Base-by-base conservation (phyloP, 2,329 filamentous ascomycete genomes). In the Fusarium cyanostomum region DNA sequence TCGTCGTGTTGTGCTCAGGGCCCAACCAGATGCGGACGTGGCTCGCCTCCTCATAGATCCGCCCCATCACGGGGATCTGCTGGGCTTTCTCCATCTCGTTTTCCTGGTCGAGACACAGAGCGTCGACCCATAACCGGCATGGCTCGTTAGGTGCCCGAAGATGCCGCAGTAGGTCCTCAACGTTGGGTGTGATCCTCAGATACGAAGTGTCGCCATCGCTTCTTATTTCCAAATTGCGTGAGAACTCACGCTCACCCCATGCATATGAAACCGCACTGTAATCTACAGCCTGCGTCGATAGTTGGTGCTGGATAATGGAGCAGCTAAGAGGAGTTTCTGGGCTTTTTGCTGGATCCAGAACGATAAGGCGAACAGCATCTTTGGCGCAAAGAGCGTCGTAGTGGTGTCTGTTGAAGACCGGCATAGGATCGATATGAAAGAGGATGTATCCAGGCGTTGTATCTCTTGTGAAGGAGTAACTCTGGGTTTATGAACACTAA, bases 11-110 rank as follows among this genome's bases (percentile, higher is more conserved):
- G 37, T 51, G 13, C 34, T 51, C 37, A 12, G 35, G 26, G 4
- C 52, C 52, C 11, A 55, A 27, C 52, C 52, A 55, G 31, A 55
- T 55, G 7, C 31, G 13, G 42, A 55, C 43, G 16, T n/a, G 11
- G 37, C 11, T 33, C 24, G 52, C 52, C 37, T 34, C 33, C 28
- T 26, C 24, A 16, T 52, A 52, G 30, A 52, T 44, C 16, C 34
- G 26, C 11, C 49, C 38, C 49, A 44, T 52, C 24, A 26, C 10
- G 12, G 49, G 49, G 18, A 52, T 44, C 41, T 52, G 49, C 24
- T 43, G 27, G 28, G 49, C 49, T 31, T 52, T 52, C 15, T 52
- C 49, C 21, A 34, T 30, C 30, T 16, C 49, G 7, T 43, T 39
- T 12, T 35, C 33, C 31, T 52, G 49, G 21, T 52, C 18, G 30